Evolutionary conservation across 805 yeast genomes (phyloP).

Genomic region (Candida bentonensis): DNA sequence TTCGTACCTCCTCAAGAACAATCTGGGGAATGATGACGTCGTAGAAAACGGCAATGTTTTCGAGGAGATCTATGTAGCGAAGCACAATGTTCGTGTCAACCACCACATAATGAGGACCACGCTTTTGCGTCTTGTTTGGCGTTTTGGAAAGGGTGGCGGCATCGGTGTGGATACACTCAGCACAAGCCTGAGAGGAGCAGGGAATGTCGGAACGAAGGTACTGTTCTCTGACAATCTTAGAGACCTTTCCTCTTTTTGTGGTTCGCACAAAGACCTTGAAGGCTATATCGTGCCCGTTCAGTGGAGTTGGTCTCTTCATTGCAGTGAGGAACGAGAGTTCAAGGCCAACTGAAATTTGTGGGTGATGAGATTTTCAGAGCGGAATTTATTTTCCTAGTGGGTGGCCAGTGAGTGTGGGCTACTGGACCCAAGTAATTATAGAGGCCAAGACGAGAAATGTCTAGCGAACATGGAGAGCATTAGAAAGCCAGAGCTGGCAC

Average conservation of each 20-base stretch:
- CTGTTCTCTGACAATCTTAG: constrained; percentile 87
- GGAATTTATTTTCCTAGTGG: no score
- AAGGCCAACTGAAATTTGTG: no score
- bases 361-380: no score
- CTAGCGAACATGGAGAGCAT: no score
- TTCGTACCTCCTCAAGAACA: constrained; percentile 84
- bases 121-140: constrained; percentile 34
- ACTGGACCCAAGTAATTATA: no score
- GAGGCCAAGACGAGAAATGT: no score
- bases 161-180: constrained; percentile 38
- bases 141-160: constrained; percentile 33
- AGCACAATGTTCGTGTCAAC: constrained; percentile 81
- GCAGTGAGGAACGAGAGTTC: no score
- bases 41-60: constrained; percentile 56
- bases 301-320: no score
- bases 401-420: no score
- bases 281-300: no score
- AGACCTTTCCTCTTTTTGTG: constrained; percentile 67
- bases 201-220: constrained; percentile 87
- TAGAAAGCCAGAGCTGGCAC: no score
- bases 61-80: constrained; percentile 81
- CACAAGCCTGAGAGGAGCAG: constrained; percentile 65
- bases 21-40: constrained; percentile 95
- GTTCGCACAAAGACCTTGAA: constrained; percentile 81
- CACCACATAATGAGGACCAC: constrained; percentile 68